Conservation (phyloP, 768 basidiomycete species). For the Russula lepida region DNA sequence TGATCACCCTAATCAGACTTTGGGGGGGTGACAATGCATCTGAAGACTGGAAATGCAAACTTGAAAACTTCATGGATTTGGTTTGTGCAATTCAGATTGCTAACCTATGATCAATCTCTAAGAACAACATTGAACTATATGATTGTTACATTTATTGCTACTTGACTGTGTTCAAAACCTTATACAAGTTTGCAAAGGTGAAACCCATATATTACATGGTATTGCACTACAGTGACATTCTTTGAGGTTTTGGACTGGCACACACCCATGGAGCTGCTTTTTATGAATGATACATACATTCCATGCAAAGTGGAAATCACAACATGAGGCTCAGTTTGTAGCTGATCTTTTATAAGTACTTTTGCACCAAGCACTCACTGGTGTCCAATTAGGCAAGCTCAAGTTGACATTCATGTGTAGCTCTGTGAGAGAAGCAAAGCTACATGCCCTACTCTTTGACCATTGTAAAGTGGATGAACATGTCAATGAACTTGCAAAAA, state of each 20-base stretch:
- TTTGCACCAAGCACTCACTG: not conserved
- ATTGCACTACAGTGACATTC: conserved; percentile 26
- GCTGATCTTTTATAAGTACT: not conserved
- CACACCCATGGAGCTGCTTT: conserved; percentile 18
- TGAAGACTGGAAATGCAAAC: conserved; percentile 9
- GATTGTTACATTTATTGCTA: conserved; percentile 20
- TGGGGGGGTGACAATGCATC: conserved; percentile 26
- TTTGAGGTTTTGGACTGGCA: conserved; percentile 27
- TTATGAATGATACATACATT: conserved; percentile 20
- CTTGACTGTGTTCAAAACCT: conserved; percentile 12
- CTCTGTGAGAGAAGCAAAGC: not conserved
- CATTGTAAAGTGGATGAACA: not conserved
- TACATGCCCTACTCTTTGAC: not conserved
- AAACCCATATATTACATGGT: conserved; percentile 29
- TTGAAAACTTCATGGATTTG: conserved; percentile 30
- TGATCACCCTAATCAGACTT: conserved; percentile 30
- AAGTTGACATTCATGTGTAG: conserved; percentile 9
- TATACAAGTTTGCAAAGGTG: conserved; percentile 25
- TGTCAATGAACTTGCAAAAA: not conserved
- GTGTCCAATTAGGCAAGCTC: conserved; percentile 13
- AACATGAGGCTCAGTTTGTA: conserved; percentile 22
- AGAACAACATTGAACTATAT: not conserved
- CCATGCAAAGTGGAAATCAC: conserved; percentile 21
- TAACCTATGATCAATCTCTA: conserved; percentile 17
- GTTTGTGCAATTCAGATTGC: conserved; percentile 24